phyloP scores from a whole-genome alignment of 2,329 filamentous ascomycete genomes.

The Volutella citrinella region DNA sequence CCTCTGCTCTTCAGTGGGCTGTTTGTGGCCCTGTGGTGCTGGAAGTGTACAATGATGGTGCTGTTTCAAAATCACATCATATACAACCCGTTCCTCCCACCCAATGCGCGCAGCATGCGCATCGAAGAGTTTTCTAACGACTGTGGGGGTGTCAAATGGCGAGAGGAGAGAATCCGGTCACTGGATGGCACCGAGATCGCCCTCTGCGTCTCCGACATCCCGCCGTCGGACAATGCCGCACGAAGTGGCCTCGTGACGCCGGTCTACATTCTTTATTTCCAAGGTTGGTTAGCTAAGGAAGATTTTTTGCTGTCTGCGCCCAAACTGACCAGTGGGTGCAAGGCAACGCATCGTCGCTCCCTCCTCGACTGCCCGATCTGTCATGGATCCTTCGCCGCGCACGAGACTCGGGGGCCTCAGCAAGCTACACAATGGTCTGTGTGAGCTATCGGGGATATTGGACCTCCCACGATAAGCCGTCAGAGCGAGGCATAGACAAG shows the following conservation, averaged over 20 bases:
- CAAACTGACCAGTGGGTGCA: no score
- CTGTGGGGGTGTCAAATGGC: conserved; percentile 64
- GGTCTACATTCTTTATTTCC: conserved; percentile 43
- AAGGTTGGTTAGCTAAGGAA: conserved; percentile 17
- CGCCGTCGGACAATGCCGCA: no score
- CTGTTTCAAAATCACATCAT: conserved; percentile 79
- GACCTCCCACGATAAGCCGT: conserved; percentile 70
- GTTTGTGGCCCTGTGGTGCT: conserved; percentile 60
- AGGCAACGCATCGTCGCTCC: conserved; percentile 60
- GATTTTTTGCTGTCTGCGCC: conserved; percentile 17
- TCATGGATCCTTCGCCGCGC: conserved; percentile 50
- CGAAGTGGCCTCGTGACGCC: conserved; percentile 25
- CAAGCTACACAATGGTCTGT: conserved; percentile 48
- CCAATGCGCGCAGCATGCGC: conserved; percentile 64
- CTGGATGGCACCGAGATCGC: conserved; percentile 64
- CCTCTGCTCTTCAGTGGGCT: conserved; percentile 66
- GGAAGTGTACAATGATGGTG: conserved; percentile 71
- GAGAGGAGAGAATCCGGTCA: conserved; percentile 58
- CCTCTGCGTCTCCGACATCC: conserved; percentile 51
- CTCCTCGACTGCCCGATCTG: conserved; percentile 54
- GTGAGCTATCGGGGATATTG: conserved; percentile 72
- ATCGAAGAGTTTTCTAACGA: conserved; percentile 60
- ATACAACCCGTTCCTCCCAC: conserved; percentile 74
- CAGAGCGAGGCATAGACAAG: conserved; percentile 65
- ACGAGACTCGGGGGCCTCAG: conserved; percentile 33